A percentile compares a stretch with the other conserved stretches of the same genome.
Conservation (phyloP, 371 early-diverging fungal genomes). For the Choanephora cucurbitarum region DNA sequence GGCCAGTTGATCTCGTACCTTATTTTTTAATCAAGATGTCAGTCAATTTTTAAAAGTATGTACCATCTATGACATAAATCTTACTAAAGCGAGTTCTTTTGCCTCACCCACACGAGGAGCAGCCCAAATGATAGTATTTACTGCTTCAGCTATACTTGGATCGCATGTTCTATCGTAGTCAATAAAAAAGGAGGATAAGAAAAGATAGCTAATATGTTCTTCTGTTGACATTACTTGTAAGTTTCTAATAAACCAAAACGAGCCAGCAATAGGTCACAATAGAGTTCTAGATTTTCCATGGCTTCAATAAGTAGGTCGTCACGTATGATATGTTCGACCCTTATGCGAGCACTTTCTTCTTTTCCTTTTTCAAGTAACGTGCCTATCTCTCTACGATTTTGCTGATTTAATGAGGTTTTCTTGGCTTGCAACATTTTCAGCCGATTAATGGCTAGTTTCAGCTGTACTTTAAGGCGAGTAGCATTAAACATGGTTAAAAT, state of each 20-base stretch:
- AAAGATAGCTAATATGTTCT: not conserved
- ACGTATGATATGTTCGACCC: conserved; percentile 91
- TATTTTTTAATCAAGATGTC: not conserved
- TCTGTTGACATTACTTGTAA: conserved; percentile 59
- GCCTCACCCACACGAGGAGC: conserved; percentile 80
- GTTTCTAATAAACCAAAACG: conserved; percentile 87
- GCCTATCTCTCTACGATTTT: conserved; percentile 84
- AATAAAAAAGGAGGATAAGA: not conserved
- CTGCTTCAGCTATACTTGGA: conserved; percentile 81
- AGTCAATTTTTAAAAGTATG: not conserved
- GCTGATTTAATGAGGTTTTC: conserved; percentile 74
- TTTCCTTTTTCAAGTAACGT: conserved; percentile 79
- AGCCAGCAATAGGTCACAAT: conserved; percentile 85
- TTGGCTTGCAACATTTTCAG: conserved; percentile 89
- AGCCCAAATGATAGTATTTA: conserved; percentile 88
- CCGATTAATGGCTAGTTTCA: conserved; percentile 83
- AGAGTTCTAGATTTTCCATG: conserved; percentile 89
- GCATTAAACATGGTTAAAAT: conserved; percentile 53
- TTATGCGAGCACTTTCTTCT: conserved; percentile 83
- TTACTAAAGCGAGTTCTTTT: conserved; percentile 76
- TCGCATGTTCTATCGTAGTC: conserved; percentile 66
- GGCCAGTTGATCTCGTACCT: conserved; percentile 77
- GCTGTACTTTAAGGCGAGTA: conserved; percentile 78
- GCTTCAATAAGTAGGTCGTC: conserved; percentile 91
- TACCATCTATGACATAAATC: not conserved